Percentiles rank a stretch among this genome's conserved stretches.
Conservation (phyloP, 179 eudicot genomes). For the Pouteria campechiana region DNA sequence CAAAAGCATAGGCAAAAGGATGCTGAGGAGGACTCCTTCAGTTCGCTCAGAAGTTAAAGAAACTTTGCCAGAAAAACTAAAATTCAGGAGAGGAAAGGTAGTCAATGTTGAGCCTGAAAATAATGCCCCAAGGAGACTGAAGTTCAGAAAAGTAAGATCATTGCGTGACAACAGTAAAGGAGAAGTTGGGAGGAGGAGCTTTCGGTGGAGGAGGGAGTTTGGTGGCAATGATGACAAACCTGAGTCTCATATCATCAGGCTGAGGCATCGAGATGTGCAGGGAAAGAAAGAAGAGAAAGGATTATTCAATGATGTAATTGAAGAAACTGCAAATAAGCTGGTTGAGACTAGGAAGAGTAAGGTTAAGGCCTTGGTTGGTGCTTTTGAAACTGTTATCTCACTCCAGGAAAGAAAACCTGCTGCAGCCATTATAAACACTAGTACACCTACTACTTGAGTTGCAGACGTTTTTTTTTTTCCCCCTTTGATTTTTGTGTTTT, state of each 20-base stretch:
- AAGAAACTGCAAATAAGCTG: conserved; percentile 88
- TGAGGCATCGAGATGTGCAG: conserved; percentile 76
- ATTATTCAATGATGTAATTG: conserved; percentile 69
- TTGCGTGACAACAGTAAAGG: conserved; percentile 14
- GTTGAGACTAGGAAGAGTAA: conserved; percentile 73
- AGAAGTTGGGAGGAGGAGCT: conserved; percentile 22
- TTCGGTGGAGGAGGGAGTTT: conserved; percentile 17
- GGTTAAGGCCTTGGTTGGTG: conserved; percentile 95
- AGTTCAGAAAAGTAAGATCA: conserved; percentile 36
- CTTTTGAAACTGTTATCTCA: conserved; percentile 86
- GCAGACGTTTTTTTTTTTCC: neutral
- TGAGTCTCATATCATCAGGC: conserved; percentile 34
- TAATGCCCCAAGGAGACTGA: conserved; percentile 40
- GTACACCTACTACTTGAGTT: conserved; percentile 9
- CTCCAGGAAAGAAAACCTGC: conserved; percentile 51
- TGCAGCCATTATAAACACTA: no score
- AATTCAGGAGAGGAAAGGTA: conserved; percentile 62
- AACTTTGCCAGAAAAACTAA: conserved; percentile 25
- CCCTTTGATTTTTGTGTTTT: neutral
- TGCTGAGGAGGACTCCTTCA: conserved; percentile 4
- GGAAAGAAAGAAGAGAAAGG: conserved; percentile 57
- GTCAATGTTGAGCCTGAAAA: conserved; percentile 38
- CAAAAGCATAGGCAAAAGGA: conserved; percentile 5
- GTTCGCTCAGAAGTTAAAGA: conserved; percentile 16
- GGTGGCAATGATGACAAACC: conserved; percentile 9